Base-by-base conservation (phyloP, 805 yeast genomes). In the Metschnikowia proteae region DNA sequence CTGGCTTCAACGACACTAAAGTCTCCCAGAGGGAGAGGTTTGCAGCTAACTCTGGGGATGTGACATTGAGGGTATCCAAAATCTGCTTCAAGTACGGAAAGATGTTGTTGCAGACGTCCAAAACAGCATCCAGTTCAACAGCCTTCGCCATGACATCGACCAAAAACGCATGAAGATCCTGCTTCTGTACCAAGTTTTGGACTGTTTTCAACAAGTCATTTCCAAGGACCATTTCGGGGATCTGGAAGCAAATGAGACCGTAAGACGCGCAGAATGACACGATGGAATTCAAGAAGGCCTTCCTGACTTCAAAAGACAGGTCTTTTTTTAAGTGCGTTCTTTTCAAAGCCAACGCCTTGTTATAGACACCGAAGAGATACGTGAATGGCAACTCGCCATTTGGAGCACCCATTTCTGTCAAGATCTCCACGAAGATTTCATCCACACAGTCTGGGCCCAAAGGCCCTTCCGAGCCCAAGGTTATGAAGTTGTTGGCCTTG, bases 171-270 rank as follows among this genome's bases (percentile, higher is more conserved):
- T 49, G 53, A 10, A 48, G 42, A 29, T 51, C 50, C 27, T 27
- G 56, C 27, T 51, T 53, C 7, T 43, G 43, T n/a, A 70, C 54
- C 47, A 72, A 63, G 4, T 54, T 50, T 11, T 60, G 59, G 5
- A 70, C 54, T 1, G 67, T 53, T 7, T 45, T 48, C 10, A 64
- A 62, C 17, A 76, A 52, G 41, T 74, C 70, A 51, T 68, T 67
- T 52, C 74, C 70, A 35, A 71, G 49, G 48, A 79, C 77, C 78
- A 80, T 78, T 47, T 84, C 91, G 7, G 86, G 84, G 3, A 82
- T 78, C 63, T 83, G 88, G 60, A 86, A 83, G 23, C 83, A 65
- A 23, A 86, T 82, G 28, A 83, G 68, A 0, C 88, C 89, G 64
- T 83, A 87, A 26, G 86, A 81, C 10, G 82, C 67, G 11, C 79